These are phyloP conservation scores for Termitomyces sp. DNA, from an alignment of 1,284 basidiomycete genomes.

Conservation along the genomic window DNA sequence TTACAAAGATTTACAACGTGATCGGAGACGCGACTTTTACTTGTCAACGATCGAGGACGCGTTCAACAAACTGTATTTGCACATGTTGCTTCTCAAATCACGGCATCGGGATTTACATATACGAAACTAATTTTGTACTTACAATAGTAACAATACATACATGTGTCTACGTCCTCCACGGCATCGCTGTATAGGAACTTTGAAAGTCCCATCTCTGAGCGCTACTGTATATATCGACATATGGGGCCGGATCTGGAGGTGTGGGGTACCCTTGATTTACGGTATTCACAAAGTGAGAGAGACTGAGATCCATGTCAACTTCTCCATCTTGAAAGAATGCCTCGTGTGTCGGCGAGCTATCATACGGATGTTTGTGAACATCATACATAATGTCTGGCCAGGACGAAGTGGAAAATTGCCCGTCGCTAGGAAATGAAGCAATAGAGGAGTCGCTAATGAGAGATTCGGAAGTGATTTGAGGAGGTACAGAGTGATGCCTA, in stretches of 20 bases:
- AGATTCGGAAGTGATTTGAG: conserved; percentile 8
- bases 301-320: conserved; percentile 37
- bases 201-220: conserved; percentile 9
- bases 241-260: conserved; percentile 4
- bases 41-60: not conserved
- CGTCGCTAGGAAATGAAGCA: conserved; percentile 20
- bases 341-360: conserved; percentile 14
- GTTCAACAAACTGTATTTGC: conserved; percentile 8
- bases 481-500: conserved; percentile 28
- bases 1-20: not conserved
- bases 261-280: conserved; percentile 24
- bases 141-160: not conserved
- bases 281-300: conserved; percentile 36
- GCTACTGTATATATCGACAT: not conserved
- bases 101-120: too few species aligned
- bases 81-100: not conserved
- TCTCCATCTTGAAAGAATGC: conserved; percentile 23
- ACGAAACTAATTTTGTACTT: not conserved
- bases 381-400: conserved; percentile 35
- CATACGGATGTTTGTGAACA: conserved; percentile 7
- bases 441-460: conserved; percentile 11
- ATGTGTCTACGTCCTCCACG: conserved; percentile 8
- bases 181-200: conserved; percentile 1
- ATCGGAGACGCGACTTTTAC: not conserved
- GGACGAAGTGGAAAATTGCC: conserved; percentile 21